Evolutionary conservation across 495 filamentous ascomycete species (phyloP), one percentile per base, ranked within the genome.

Genomic region (Tetracladium setigerum): DNA sequence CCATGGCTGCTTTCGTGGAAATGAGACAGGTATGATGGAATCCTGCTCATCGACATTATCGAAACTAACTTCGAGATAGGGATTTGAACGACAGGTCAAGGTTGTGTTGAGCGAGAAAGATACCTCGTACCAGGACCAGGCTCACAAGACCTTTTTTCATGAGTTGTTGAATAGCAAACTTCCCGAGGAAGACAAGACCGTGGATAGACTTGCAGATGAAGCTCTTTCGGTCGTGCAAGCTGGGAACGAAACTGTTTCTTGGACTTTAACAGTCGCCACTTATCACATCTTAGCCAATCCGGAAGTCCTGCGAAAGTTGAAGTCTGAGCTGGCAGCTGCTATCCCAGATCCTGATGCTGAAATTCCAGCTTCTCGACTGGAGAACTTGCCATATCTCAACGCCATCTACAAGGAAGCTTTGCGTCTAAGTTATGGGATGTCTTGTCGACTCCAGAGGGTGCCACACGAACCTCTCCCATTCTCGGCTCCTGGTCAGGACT

Each of bases 341-440:
- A 44, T 55, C 19, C 41, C 44, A 40, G 46, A 67, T 30, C 38
- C 59, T 38, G 32, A 17, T 4, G 19, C 30, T 14, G 50, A 52
- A 1, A 41, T 55, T 27, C 41, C 44, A 37, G 46, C 66, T 22
- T 36, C 59, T 38, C 18, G 15, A 12, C 52, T 71, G 7, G 61
- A 68, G 41, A 55, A 71, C 44, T 66, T 73, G 0, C 71, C 74
- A 1, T 78, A 74, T 47, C 52, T 73, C 10, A 62, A 56, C 27
- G 72, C 64, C 0, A 59, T 75, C 8, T 59, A 73, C 24, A 58
- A 67, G 32, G 71, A 74, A 48, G 65, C 62, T 3, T 52, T 69
- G 22, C 61, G 72, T 13, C 61, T 76, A n/a, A 64, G 62, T 1
- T 69, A 64, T 37, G 71, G 67, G 12, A 62, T 63, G 10, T 57